phyloP scores from a whole-genome alignment of 2,329 filamentous ascomycete species.

The Lasiodiplodia gonubiensis region DNA sequence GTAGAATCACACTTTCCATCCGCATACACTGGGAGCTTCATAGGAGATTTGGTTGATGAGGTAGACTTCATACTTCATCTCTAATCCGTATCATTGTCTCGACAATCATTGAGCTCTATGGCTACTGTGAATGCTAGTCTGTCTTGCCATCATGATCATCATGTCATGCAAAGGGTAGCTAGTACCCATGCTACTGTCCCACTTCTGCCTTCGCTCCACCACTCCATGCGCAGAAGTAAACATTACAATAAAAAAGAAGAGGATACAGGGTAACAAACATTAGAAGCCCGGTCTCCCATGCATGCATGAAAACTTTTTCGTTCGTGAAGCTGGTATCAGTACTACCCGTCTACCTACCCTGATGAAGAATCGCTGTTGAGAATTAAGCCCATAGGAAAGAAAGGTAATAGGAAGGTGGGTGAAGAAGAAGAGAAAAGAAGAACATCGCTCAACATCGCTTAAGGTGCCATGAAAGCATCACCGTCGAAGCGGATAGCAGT shows the following conservation, averaged over 20 bases:
- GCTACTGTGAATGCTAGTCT: not conserved
- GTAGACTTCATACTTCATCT: no score
- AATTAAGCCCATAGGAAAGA: not conserved
- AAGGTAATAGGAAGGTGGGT: not conserved
- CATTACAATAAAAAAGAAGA: slow-evolving; percentile 7
- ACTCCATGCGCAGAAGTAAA: slow-evolving; percentile 17
- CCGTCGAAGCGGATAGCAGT: slow-evolving; percentile 1
- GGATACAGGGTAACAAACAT: not conserved
- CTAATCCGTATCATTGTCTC: not conserved
- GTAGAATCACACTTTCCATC: no score
- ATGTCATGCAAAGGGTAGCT: slow-evolving; percentile 8
- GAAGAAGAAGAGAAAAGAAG: not conserved
- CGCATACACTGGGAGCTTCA: no score
- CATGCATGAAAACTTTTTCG: slow-evolving; percentile 22
- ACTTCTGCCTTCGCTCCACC: not conserved
- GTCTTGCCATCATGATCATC: slow-evolving; percentile 8
- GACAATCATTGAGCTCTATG: not conserved
- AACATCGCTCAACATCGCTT: slow-evolving; percentile 6
- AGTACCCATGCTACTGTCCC: not conserved
- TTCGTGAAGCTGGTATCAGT: slow-evolving; percentile 23
- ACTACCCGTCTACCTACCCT: slow-evolving; percentile 9
- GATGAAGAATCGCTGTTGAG: not conserved
- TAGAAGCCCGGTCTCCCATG: not conserved
- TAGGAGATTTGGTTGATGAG: no score
- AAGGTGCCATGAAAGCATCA: slow-evolving; percentile 26